Conservation (phyloP, 345 rosid species). For the Salix brachista region DNA sequence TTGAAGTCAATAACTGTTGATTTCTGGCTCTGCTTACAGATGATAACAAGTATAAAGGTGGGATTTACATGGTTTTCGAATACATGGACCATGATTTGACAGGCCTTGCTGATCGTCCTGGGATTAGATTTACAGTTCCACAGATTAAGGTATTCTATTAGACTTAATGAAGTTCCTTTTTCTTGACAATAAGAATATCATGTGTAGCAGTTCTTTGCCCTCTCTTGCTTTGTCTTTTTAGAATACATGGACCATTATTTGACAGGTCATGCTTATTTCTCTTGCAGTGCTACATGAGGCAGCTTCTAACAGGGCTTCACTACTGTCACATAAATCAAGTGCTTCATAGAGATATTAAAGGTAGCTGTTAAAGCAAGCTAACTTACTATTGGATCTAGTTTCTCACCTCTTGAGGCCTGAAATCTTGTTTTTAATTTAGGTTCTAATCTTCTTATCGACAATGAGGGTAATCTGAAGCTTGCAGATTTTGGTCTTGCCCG, state of each 20-base stretch:
- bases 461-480: slow-evolving; percentile 86
- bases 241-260: not conserved
- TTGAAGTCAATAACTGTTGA: not conserved
- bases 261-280: slow-evolving; percentile 10
- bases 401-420: not conserved
- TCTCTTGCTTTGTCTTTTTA: not conserved
- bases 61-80: slow-evolving; percentile 95
- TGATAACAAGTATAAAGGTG: slow-evolving; percentile 90
- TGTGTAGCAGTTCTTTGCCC: not conserved
- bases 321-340: slow-evolving; percentile 94
- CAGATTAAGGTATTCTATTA: slow-evolving; percentile 71
- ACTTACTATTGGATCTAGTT: not conserved
- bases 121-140: slow-evolving; percentile 83
- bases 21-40: slow-evolving; percentile 42
- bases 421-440: slow-evolving; percentile 37
- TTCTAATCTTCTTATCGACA: slow-evolving; percentile 94
- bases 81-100: slow-evolving; percentile 98
- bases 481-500: slow-evolving; percentile 97
- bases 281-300: slow-evolving; percentile 89
- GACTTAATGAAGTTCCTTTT: not conserved
- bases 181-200: not conserved
- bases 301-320: slow-evolving; percentile 92
- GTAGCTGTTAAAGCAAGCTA: slow-evolving; percentile 27
- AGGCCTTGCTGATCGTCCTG: slow-evolving; percentile 94
- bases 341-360: slow-evolving; percentile 96